Evolutionary conservation across 306 rosid species (phyloP), one percentile per base, ranked within the genome.

Genomic region (Cajanus cajan): DNA sequence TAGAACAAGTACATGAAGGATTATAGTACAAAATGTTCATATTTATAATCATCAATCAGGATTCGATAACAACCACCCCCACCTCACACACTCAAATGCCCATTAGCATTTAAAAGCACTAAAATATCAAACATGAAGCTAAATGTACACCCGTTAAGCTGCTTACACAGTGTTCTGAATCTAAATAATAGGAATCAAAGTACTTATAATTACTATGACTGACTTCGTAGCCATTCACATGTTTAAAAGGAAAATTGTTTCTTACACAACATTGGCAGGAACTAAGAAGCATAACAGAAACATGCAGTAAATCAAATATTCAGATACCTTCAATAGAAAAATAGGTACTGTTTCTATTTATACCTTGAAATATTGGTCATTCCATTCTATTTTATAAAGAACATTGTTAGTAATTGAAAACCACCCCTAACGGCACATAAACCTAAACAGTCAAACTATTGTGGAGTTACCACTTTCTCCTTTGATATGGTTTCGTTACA

Each of bases 1-100:
- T 15, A 80, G 81, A 25, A 52, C 57, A 67, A 36, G 44, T 31
- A 70, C 75, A 83, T 19, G 50, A 67, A 68, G 39, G 36, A 22
- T 33, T 52, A 16, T 34, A 70, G 36, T 9, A 39, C 16, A 77
- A 45, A 66, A 73, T 25, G 41, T 44, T 14, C 66, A 77, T n/a
- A 25, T 33, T 24, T 19, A 33, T 61, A 24, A 63, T 52, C 47
- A 72, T 50, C 10, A n/a, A 40, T 69, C 51, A 57, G 19, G 14
- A 39, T 45, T 54, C 10, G n/a, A 79, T 5, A 33, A 41, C 65
- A 73, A 40, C 31, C 19, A 7, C 4, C 44, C 41, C 62, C 1
- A 7, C 62, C 21, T 6, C 19, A 59, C 28, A 52, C 40, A 39
- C 73, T 61, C 18, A 71, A 72, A 51, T 39, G 10, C 59, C 9